A percentile compares a stretch with the other conserved stretches of the same genome.
Conservation (phyloP, 106 monocot species). For the Dioscorea zingiberensis region DNA sequence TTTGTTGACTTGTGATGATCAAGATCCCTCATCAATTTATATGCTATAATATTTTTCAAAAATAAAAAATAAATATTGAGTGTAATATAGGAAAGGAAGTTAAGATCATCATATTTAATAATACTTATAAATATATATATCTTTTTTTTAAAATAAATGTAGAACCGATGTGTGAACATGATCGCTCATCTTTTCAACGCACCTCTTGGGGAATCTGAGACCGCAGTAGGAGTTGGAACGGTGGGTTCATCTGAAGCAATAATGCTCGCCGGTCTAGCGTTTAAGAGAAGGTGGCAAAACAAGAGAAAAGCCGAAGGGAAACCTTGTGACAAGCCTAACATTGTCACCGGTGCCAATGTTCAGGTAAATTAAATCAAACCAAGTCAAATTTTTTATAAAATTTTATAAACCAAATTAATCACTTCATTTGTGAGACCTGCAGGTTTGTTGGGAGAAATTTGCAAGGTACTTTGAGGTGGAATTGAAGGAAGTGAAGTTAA, state of each 20-base stretch:
- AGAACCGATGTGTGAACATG: constrained; percentile 81
- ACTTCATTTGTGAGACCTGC: neutral
- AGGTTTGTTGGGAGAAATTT: constrained; percentile 84
- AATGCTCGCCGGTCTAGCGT: constrained; percentile 77
- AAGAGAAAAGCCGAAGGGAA: constrained; percentile 41
- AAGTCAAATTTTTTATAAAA: neutral
- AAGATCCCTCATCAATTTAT: too few species aligned
- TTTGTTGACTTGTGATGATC: too few species aligned
- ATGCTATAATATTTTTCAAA: too few species aligned
- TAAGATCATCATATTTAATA: too few species aligned
- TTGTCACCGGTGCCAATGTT: constrained; percentile 72
- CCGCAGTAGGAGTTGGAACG: constrained; percentile 59
- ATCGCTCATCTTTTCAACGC: constrained; percentile 77
- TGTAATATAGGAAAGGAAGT: too few species aligned
- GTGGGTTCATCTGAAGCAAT: constrained; percentile 74
- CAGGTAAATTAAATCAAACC: constrained; percentile 26
- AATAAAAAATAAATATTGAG: too few species aligned
- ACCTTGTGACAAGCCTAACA: constrained; percentile 70
- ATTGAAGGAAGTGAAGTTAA: constrained; percentile 58
- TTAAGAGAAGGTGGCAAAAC: constrained; percentile 75
- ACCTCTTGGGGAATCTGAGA: constrained; percentile 45
- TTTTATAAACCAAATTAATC: neutral
- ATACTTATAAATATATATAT: too few species aligned
- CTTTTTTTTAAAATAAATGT: too few species aligned
- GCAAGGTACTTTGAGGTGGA: constrained; percentile 71